Evolutionary conservation across 2,329 filamentous ascomycete species (phyloP), one percentile per base, ranked within the genome.

Genomic region (Cercospora zeina): DNA sequence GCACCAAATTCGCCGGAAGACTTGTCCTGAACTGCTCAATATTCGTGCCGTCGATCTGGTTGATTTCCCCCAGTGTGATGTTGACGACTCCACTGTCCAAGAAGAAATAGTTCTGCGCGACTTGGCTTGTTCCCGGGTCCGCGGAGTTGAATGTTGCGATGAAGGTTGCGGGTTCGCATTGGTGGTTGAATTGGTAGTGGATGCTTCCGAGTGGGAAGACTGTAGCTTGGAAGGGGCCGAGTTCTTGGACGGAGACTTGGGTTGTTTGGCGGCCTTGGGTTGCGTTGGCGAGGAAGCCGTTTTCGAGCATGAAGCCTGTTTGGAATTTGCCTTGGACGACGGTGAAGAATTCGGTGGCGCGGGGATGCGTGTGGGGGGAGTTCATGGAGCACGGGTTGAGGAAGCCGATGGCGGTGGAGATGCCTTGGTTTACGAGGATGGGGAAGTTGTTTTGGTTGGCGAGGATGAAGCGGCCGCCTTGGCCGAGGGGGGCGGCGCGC

Each of bases 171-270:
- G 71, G 68, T n/a, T 76, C 68, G 69, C 80, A 82, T 55, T 74
- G 74, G 34, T 76, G 71, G 72, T 82, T 82, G 74, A 81, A 77
- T 67, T 82, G 78, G 71, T 76, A 81, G 67, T 82, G 80, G 62
- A 82, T 80, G 60, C 65, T 71, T 16, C 80, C 80, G 24, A 47
- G 3, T 0, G 58, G 58, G 19, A 81, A 80, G 10, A 80, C 77
- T n/a, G 79, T 79, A 58, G 77, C 79, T 57, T 80, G 75, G 68
- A 77, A 78, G 42, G 76, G 73, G 49, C 70, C 69, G 21, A 81
- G 71, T 3, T 68, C 70, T 34, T 54, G 50, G 8, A 77, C 75
- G 24, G 74, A 72, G 63, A 80, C 72, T 63, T 80, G 78, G 14
- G 74, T 73, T 13, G 70, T 68, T 24, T 57, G 45, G 2, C 45